A percentile compares a stretch with the other conserved stretches of the same genome.
Conservation (phyloP, 441 rosid genomes). For the Gossypium trilobum region DNA sequence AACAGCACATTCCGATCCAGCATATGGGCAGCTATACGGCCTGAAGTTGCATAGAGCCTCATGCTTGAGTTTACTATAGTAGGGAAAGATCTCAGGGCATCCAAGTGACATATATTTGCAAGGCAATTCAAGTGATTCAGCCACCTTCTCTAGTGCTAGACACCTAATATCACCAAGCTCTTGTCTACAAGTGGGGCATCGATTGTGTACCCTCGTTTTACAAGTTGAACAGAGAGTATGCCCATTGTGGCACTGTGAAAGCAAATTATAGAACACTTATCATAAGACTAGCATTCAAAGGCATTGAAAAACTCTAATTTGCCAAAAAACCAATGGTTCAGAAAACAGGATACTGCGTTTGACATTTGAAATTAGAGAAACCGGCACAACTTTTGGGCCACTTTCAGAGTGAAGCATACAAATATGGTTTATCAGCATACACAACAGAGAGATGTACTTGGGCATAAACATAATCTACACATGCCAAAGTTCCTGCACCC, state of each 20-base stretch:
- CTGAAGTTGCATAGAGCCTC: constrained; percentile 78
- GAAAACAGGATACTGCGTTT: background rate
- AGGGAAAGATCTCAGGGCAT: constrained; percentile 84
- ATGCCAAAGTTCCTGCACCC: background rate
- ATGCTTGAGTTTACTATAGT: constrained; percentile 87
- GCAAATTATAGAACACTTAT: background rate
- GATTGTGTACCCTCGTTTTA: constrained; percentile 77
- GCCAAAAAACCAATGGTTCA: background rate
- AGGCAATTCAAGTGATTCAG: constrained; percentile 87
- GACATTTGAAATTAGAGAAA: background rate
- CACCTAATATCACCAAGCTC: constrained; percentile 99
- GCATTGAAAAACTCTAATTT: background rate
- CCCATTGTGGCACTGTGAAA: constrained; percentile 86
- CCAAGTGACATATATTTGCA: constrained; percentile 77
- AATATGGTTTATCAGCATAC: background rate
- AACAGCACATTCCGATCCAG: constrained; percentile 83
- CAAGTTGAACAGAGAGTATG: constrained; percentile 93
- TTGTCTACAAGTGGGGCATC: constrained; percentile 95
- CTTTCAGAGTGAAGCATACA: background rate
- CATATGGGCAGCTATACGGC: constrained; percentile 88
- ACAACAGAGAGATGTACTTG: background rate
- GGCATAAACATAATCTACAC: background rate
- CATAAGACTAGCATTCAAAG: background rate
- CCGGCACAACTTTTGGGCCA: background rate
- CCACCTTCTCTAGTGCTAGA: constrained; percentile 87